Percentiles rank a stretch among this genome's conserved stretches.
phyloP scores from a whole-genome alignment of 495 filamentous ascomycete species.

The Parmelia sp. region DNA sequence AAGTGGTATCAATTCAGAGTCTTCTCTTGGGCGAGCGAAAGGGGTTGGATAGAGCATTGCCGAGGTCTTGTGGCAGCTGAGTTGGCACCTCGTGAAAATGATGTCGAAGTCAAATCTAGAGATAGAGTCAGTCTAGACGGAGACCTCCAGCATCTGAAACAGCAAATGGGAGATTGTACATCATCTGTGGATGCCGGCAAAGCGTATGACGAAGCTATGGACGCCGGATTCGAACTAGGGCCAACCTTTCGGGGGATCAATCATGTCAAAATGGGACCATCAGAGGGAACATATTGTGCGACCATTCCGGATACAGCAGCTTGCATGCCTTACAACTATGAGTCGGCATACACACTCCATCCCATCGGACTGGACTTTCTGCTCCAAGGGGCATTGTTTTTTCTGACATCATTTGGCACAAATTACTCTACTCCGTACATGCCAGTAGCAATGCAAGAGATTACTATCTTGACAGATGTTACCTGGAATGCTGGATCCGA shows the following conservation, averaged over 20 bases:
- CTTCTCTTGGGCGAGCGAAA: not conserved
- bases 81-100: too few relatives aligned
- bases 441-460: constrained; percentile 1
- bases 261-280: not conserved
- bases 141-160: too few relatives aligned
- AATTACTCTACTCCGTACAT: not conserved
- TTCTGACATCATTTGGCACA: not conserved
- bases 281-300: not conserved
- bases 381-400: not conserved
- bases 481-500: not conserved
- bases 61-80: not conserved
- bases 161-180: not conserved
- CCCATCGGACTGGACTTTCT: constrained; percentile 4
- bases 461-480: not conserved
- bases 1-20: constrained; percentile 1
- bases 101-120: too few relatives aligned
- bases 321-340: not conserved
- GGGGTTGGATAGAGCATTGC: constrained; percentile 8
- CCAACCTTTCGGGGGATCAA: not conserved
- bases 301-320: not conserved
- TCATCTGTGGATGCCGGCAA: not conserved
- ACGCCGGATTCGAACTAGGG: not conserved
- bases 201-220: not conserved
- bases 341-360: constrained; percentile 1
- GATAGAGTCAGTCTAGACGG: too few relatives aligned